Percentiles rank a stretch among this genome's conserved stretches.
These are phyloP conservation scores for Fusarium equiseti DNA, from an alignment of 2,329 filamentous ascomycete species.

Conservation along the genomic window DNA sequence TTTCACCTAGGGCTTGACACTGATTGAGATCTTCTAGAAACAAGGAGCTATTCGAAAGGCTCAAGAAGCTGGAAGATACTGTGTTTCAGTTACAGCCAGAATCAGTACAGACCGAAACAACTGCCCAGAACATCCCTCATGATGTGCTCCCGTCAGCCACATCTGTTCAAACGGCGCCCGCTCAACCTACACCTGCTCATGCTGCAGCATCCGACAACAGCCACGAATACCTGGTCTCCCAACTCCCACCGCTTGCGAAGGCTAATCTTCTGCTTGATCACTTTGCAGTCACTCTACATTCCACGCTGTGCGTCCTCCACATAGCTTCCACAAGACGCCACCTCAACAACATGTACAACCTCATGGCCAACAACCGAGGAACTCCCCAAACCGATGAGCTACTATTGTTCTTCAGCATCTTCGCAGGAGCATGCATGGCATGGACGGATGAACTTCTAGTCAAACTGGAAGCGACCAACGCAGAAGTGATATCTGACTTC, in stretches of 20 bases:
- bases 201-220: too few species aligned
- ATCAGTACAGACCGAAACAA: not conserved
- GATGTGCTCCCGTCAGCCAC: not conserved
- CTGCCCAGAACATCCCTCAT: not conserved
- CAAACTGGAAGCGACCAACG: not conserved
- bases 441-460: slow-evolving; percentile 10
- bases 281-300: not conserved
- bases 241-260: not conserved
- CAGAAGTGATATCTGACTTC: not conserved
- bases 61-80: not conserved
- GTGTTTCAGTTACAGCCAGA: not conserved
- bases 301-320: slow-evolving; percentile 3
- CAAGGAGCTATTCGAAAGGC: not conserved
- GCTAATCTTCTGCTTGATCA: not conserved
- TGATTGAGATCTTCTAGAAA: not conserved
- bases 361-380: rapidly evolving
- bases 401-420: slow-evolving; percentile 8
- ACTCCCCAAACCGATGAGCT: not conserved
- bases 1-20: not conserved
- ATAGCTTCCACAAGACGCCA: not conserved
- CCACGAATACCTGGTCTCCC: not conserved
- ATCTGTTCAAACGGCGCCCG: not conserved
- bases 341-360: not conserved
- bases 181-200: not conserved
- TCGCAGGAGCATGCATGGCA: slow-evolving; percentile 1